Base-by-base conservation (phyloP, 2,329 filamentous ascomycete species). In the Aspergillus proliferans region DNA sequence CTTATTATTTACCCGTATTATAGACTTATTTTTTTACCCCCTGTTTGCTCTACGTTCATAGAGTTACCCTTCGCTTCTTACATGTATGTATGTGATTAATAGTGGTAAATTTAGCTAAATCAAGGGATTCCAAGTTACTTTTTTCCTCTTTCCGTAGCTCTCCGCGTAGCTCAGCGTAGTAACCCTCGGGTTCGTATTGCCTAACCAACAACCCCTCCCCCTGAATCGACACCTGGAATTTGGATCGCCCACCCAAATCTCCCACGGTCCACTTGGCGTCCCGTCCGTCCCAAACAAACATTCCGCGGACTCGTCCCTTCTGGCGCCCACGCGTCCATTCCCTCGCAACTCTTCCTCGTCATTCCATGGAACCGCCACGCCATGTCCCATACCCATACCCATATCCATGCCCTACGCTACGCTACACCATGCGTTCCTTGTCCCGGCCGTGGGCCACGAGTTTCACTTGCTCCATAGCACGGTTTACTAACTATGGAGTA, bases 231-330 rank as follows among this genome's bases (percentile, higher is more conserved):
- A 4, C 3, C 10, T 19, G 10, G 38, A 40, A 40, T 40, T 19
- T 40, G 10, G 38, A 40, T 46, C 2, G 57, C 61, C 14, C 24
- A 62, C n/a, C 15, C 18, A 14, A 36, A 40, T 40, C 38, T 40
- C 38, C 58, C 3, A 74, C 67, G 10, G 67, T 79, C 30, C 76
- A 79, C 61, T 70, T 69, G 2, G 76, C 76, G 38, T 18, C 5
- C 38, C 38, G 15, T 34, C 33, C 33, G 33, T 18, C 15, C 34
- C n/a, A 36, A n/a, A 36, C 34, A 36, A 36, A 30, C 26, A 30
- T 30, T 30, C 10, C 26, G 4, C 26, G 1, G 9, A 30, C 26
- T 12, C 10, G 10, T 12, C 9, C 26, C 26, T 30, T 30, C 10
- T 30, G 26, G 34, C 34, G 14, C 34, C 6, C 34, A 36, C 34